Evolutionary conservation across 2,329 filamentous ascomycete species (phyloP), one percentile per base, ranked within the genome.

Genomic region (Colletotrichum cereale): DNA sequence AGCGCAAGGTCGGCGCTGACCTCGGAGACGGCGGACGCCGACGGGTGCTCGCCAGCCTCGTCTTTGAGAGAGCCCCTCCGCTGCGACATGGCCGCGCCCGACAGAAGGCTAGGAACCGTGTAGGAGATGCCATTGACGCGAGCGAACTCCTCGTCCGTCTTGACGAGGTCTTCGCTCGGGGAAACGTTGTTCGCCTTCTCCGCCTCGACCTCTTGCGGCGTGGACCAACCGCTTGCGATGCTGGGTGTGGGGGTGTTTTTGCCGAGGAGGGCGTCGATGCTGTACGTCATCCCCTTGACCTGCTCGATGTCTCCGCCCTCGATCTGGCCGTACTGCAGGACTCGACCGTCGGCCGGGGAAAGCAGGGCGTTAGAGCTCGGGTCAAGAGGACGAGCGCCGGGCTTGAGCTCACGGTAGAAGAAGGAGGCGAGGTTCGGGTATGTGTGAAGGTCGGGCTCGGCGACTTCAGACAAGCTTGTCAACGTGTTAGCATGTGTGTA

Each of bases 271-370:
- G 96, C 95, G 79, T 99, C 96, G 66, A 99, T 89, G 75, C 92
- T 97, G 83, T 99, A 99, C 0, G 96, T 99, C 87, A 99, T 96
- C 72, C 96, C 96, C 83, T 99, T 99, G 74, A 99, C 96, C 83
- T 99, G 96, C 81, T 99, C 96, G 53, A 99, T 97, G 78, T 98
- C 94, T 58, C 96, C 95, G 77, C 95, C 91, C 77, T 97, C 92
- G 68, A 99, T 98, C 76, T 91, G 91, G 14, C 96, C 96, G 76
- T 95, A 98, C 77, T 98, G 96, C 34, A 99, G 88, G 56, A 99
- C 88, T 74, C 93, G 92, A 57, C 96, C 96, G 80, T 99, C 96
- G 6, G 96, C 90, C 1, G 96, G 97, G 0, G 94, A 96, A 10
- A 98, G 84, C 6, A 99, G 84, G 12, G 94, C 93, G 77, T 93